Conservation (phyloP, 805 yeast genomes). For the Metschnikowia shivogae region DNA sequence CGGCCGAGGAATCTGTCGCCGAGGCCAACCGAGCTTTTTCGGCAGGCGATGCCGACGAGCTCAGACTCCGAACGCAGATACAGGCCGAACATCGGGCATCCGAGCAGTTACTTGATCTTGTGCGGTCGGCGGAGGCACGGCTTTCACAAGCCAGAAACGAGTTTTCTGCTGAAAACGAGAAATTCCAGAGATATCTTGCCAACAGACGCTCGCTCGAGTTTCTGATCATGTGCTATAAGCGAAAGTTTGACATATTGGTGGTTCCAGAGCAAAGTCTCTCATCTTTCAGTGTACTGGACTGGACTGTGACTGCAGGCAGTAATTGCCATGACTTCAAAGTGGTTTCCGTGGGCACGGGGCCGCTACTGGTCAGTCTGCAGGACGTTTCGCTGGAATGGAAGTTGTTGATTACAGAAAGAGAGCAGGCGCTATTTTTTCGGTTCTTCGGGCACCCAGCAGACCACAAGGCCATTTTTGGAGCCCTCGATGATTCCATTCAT, state of each 20-base stretch:
- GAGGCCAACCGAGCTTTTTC: not conserved
- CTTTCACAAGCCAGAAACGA: not conserved
- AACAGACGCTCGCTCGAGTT: slow-evolving; percentile 46
- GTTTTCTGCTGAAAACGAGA: slow-evolving; percentile 11
- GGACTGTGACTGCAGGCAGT: not conserved
- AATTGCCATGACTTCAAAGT: too few relatives aligned
- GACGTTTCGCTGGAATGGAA: not conserved
- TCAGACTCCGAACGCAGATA: not conserved
- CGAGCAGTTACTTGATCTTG: not conserved
- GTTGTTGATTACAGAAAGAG: not conserved
- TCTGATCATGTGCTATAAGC: slow-evolving; percentile 31
- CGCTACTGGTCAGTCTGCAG: not conserved
- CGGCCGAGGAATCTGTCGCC: not conserved
- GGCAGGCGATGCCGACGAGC: not conserved
- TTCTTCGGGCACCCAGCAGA: not conserved
- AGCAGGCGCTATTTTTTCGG: not conserved
- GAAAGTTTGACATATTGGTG: not conserved
- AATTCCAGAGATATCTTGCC: slow-evolving; percentile 29
- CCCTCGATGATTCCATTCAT: not conserved
- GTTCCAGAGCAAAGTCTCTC: not conserved
- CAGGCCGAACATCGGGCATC: not conserved
- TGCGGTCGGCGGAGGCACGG: not conserved
- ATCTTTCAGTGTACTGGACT: not conserved
- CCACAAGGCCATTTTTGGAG: not conserved
- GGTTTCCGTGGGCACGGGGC: not conserved